Evolutionary conservation across 176 grass and related monocot species (phyloP), one percentile per base, ranked within the genome.

Genomic region (Lolium perenne): DNA sequence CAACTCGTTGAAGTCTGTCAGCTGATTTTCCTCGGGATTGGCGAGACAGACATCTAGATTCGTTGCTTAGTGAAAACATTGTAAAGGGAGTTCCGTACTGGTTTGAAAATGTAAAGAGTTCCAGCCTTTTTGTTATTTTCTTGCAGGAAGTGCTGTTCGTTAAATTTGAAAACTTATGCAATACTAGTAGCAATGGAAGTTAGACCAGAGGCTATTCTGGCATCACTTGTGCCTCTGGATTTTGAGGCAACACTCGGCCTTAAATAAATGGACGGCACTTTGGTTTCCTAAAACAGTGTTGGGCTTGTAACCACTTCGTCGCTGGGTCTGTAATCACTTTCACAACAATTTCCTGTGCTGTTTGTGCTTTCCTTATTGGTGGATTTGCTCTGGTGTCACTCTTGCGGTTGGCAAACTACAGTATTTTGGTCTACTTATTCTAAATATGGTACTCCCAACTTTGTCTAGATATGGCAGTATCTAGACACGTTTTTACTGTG

Each of bases 81-180:
- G 85, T 91, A 70, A 76, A 84, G 84, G 57, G 13, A 75, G 38
- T 83, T 80, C 71, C 7, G 79, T 84, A 48, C 45, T 38, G 79
- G 85, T 51, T 80, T 61, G 68, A 59, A 76, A 77, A 61, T 90
- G 85, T 84, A 87, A 87, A 87, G 26, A 60, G 81, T 64, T 80
- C 47, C 81, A 80, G 85, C 81, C 67, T 87, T 91, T 80, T 90
- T 66, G 71, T 71, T 68, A 20, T 76, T 70, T 84, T 60, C 38
- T 87, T 53, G 59, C 76, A 87, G 85, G 20, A 76, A 74, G 67
- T 87, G 89, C 58, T 76, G 67, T 62, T 86, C 86, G 25, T 80
- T 87, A 74, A 63, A 59, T 77, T 78, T 82, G 45, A 71, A 78
- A 41, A 43, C 56, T n/a, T 78, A 29, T 60, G 60, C 9, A 8